Evolutionary conservation across 2,329 filamentous ascomycete genomes (phyloP), one percentile per base, ranked within the genome.

Genomic region (Exophiala sp.): DNA sequence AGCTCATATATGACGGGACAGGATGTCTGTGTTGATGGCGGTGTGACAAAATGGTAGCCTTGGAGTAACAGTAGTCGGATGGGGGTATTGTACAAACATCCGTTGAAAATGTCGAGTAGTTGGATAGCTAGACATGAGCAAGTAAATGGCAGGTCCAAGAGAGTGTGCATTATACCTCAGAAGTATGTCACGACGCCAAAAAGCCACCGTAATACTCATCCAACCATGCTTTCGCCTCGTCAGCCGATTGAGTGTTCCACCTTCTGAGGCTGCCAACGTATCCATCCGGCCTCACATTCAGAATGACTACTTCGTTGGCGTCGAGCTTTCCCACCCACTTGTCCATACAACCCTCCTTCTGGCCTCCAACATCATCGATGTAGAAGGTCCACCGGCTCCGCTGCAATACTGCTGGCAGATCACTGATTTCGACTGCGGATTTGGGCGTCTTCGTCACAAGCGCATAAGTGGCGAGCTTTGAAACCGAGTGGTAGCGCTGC

Each of bases 381-480:
- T 88, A 88, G 52, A 88, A 75, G 0, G 82, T 85, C 82, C 83
- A 88, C 24, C 77, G 74, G 64, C 81, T 84, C 48, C 80, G 74
- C 59, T 83, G 77, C 34, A 88, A 64, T 18, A 82, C 64, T 0
- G 70, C 64, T 0, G 84, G 84, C 13, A 88, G 68, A 59, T 86
- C 77, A 1, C 74, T 73, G 21, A 88, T 75, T 64, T 88, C 85
- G 37, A 88, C 74, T 2, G 78, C 72, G 2, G 70, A 68, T 64
- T 85, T 84, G 19, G 75, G 67, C 70, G 82, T 82, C 4, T 75
- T 78, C 8, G 83, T 88, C 39, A 90, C 81, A 7, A 85, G 65
- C 1, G 75, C 76, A 62, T 83, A 85, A 0, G 85, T 88, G 60
- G 86, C 84, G 5, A 87, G 68, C 48, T 83, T 76, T 64, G 82